Percentiles rank a stretch among this genome's conserved stretches.
Conservation (phyloP, 345 rosid genomes). For the Punica granatum region DNA sequence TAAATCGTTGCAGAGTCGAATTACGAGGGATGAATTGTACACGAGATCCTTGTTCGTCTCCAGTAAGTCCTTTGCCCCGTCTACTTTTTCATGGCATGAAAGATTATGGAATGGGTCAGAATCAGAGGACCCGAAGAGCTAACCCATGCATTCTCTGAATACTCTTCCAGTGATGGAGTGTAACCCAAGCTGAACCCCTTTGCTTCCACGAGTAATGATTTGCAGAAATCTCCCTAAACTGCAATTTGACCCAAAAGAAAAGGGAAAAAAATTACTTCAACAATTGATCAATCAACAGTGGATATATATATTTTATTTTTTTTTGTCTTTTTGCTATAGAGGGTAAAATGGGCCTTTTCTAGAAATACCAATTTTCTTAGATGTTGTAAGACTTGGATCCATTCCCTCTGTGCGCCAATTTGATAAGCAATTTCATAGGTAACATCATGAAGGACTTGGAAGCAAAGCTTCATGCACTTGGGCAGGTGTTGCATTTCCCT, state of each 20-base stretch:
- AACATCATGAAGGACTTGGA: constrained; percentile 23
- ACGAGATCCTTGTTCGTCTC: constrained; percentile 20
- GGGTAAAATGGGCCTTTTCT: no score
- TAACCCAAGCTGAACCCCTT: constrained; percentile 30
- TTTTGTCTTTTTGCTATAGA: background rate
- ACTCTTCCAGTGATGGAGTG: constrained; percentile 33
- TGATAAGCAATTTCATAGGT: constrained; percentile 31
- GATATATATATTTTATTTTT: no score
- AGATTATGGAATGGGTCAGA: constrained; percentile 21
- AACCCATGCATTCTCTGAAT: constrained; percentile 33
- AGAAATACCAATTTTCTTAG: constrained; percentile 34
- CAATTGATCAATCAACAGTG: no score
- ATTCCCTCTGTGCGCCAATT: constrained; percentile 20
- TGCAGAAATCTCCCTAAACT: constrained; percentile 57
- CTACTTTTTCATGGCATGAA: constrained; percentile 9
- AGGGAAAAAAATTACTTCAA: no score
- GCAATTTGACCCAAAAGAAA: background rate
- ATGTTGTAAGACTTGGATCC: constrained; percentile 18
- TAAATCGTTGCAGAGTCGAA: constrained; percentile 45
- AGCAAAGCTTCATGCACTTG: constrained; percentile 38
- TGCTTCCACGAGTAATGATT: constrained; percentile 39
- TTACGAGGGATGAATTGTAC: constrained; percentile 25
- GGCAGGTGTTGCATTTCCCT: constrained; percentile 22
- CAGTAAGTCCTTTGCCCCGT: background rate
- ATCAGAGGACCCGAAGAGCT: constrained; percentile 35